Evolutionary conservation across 1,284 basidiomycete species (phyloP), one percentile per base, ranked within the genome.

Genomic region (Sutorius eximius): DNA sequence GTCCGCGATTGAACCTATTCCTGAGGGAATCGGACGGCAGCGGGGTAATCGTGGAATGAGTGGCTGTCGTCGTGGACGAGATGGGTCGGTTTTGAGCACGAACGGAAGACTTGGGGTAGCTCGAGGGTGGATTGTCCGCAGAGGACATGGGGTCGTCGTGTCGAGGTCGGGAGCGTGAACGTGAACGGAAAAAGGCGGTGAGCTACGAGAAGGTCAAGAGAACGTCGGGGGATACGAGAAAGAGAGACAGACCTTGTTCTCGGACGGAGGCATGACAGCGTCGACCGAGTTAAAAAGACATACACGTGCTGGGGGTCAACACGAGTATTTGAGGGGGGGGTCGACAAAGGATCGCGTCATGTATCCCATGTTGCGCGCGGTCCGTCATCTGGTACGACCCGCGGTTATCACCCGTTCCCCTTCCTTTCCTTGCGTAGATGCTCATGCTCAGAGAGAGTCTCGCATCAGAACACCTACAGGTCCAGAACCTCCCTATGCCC

Each of bases 401-500:
- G 30, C 33, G 4, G 51, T 47, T 12, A n/a, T 9, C 13, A 54
- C 53, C 13, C 32, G 3, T 12, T 12, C 46, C 0, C 81, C 85
- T 0, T 74, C 77, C 27, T 91, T 91, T 59, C 89, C 88, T 13
- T 91, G 89, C 59, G 87, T 91, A 16, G 87, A 90, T 50, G 86
- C 86, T 2, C 88, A 91, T 59, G 83, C 85, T 12, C 76, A 75
- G 13, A 76, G 89, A 8, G 81, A 87, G 65, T 83, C 80, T 1
- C 78, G 79, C 43, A 75, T 89, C 27, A 50, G 58, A 9, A 51
- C 67, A 8, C 73, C 78, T 22, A 41, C 47, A 1, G 89, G 89
- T 10, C 90, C 89, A 0, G 89, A 92, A 63, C 87, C 88, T 0
- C 78, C 88, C 0, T 92, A 92, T 63, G 85, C 86, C 0, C 82